Evolutionary conservation across 495 filamentous ascomycete genomes (phyloP).

Genomic region (Aspergillus bridgeri): DNA sequence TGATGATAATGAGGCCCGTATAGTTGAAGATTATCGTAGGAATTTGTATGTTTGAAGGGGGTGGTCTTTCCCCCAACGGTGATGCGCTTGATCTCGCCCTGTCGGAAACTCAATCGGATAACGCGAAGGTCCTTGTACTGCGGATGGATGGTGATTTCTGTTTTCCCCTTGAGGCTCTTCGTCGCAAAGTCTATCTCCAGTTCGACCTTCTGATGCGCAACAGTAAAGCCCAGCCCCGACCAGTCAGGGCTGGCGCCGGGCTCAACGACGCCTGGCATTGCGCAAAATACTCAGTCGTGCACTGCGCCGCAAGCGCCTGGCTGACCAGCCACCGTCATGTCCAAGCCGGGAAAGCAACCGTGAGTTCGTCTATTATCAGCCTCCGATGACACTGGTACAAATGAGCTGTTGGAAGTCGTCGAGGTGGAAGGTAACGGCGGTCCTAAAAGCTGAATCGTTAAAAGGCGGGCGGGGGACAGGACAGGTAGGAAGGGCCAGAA

Average conservation of each 20-base stretch:
- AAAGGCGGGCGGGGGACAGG: constrained; percentile 1
- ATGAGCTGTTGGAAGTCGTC: background rate
- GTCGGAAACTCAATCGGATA: constrained; percentile 81
- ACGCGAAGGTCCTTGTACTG: constrained; percentile 59
- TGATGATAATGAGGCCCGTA: constrained; percentile 78
- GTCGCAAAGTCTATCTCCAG: constrained; percentile 81
- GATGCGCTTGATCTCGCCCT: constrained; percentile 69
- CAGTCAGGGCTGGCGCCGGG: constrained; percentile 29
- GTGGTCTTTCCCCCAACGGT: constrained; percentile 65
- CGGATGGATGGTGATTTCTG: constrained; percentile 75
- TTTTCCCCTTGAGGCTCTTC: constrained; percentile 71
- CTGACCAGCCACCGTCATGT: constrained; percentile 42
- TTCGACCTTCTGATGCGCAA: constrained; percentile 80
- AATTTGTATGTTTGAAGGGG: constrained; percentile 63
- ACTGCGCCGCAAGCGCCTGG: constrained; percentile 41
- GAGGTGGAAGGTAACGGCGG: background rate
- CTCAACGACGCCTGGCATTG: constrained; percentile 48
- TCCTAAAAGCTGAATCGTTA: constrained; percentile 5
- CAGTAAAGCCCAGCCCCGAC: constrained; percentile 51
- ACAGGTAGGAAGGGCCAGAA: background rate
- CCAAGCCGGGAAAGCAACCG: constrained; percentile 23
- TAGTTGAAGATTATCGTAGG: constrained; percentile 64
- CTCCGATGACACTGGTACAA: background rate
- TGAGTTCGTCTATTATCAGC: constrained; percentile 2
- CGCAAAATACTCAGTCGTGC: constrained; percentile 37